A percentile compares a stretch with the other conserved stretches of the same genome.
phyloP scores from a whole-genome alignment of 1,284 basidiomycete species.

The Phaffia rhodozyma region DNA sequence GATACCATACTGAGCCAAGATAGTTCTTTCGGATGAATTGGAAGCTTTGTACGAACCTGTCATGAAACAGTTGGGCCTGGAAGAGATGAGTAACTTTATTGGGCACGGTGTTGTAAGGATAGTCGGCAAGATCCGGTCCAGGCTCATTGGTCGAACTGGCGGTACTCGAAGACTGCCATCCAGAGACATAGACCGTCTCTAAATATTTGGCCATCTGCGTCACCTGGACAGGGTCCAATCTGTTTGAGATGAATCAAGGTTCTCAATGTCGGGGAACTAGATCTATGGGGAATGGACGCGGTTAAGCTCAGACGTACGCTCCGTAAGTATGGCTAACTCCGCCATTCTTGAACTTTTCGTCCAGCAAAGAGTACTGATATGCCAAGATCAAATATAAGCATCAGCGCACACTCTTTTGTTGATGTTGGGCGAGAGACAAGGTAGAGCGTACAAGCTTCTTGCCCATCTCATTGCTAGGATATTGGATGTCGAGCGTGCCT shows the following conservation, averaged over 20 bases:
- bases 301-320: conserved; percentile 55
- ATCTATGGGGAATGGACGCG: neutral
- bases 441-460: conserved; percentile 65
- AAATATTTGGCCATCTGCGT: conserved; percentile 92
- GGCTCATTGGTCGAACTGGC: conserved; percentile 91
- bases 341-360: conserved; percentile 17
- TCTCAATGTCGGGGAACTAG: neutral
- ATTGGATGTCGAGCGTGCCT: conserved; percentile 71
- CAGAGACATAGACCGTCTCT: conserved; percentile 90
- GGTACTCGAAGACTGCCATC: conserved; percentile 86
- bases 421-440: conserved; percentile 23
- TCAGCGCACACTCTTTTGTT: conserved; percentile 11
- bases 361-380: conserved; percentile 11
- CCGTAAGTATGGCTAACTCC: conserved; percentile 52
- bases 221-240: conserved; percentile 88
- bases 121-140: conserved; percentile 86
- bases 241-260: conserved; percentile 29
- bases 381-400: neutral
- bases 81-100: conserved; percentile 53
- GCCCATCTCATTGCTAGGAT: conserved; percentile 71
- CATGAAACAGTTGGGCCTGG: conserved; percentile 52
- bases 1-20: neutral
- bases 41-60: conserved; percentile 28
- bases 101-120: conserved; percentile 51
- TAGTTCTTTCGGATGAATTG: too few relatives aligned